These are phyloP conservation scores for Euclidium syriacum DNA, from an alignment of 345 rosid species.

Conservation along the genomic window DNA sequence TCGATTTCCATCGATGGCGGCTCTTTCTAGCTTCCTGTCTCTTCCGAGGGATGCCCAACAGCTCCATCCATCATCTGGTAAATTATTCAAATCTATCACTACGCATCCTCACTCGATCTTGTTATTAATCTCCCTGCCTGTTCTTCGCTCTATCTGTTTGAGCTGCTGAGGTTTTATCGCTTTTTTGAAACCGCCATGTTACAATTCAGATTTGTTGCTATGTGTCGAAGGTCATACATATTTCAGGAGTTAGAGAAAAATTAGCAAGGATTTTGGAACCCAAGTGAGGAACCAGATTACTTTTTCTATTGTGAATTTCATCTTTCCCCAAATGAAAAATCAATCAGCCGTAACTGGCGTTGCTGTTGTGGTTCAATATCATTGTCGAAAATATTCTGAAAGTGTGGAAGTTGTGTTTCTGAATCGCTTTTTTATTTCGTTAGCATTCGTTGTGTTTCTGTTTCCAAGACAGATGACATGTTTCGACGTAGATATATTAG, in stretches of 20 bases:
- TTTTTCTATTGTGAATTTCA: not conserved
- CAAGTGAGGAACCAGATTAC: not conserved
- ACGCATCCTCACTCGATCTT: not conserved
- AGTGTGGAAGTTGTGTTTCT: not conserved
- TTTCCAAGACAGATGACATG: not conserved
- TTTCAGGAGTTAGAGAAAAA: not conserved
- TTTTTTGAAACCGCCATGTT: not conserved
- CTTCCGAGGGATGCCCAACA: conserved; percentile 31
- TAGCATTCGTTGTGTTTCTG: not conserved
- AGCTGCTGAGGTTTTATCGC: not conserved
- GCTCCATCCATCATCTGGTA: conserved; percentile 39
- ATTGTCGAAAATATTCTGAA: not conserved
- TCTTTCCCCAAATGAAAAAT: not conserved
- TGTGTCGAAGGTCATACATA: not conserved
- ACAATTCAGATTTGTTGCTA: not conserved
- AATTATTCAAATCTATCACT: not conserved
- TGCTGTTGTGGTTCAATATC: too few species aligned
- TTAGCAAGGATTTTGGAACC: too few species aligned
- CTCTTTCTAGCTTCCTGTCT: conserved; percentile 50
- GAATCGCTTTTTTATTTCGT: not conserved
- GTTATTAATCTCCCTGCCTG: not conserved
- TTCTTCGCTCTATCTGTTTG: not conserved
- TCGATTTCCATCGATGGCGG: conserved; percentile 35
- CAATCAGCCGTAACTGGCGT: too few species aligned
- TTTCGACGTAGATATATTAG: not conserved